phyloP scores from a whole-genome alignment of 208 protist genomes.

The Acanthamoeba royreba region DNA sequence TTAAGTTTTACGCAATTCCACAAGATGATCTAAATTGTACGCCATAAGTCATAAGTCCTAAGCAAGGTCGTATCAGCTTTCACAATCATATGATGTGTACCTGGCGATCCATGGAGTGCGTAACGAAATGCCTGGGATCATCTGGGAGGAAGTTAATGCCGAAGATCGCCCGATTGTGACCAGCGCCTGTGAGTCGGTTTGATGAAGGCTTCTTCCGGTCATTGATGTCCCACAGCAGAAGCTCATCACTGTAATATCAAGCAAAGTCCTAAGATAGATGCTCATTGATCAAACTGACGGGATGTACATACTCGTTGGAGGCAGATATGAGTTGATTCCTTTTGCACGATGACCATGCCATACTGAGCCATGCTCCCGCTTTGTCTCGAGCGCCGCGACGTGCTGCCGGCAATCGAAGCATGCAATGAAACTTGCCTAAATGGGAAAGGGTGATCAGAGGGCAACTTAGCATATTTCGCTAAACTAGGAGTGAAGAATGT shows the following conservation, averaged over 20 bases:
- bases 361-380: neutral
- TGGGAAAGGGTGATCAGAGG: too few species aligned
- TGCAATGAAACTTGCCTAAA: conserved; percentile 21
- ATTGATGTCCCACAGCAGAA: conserved; percentile 14
- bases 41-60: neutral
- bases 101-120: conserved; percentile 14
- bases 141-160: neutral
- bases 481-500: neutral
- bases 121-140: conserved; percentile 9
- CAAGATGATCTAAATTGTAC: neutral
- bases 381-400: neutral
- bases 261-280: neutral
- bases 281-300: neutral
- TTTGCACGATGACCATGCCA: neutral
- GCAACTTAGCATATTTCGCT: neutral
- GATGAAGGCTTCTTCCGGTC: neutral
- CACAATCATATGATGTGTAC: neutral
- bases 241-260: neutral
- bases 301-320: neutral
- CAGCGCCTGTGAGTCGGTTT: neutral
- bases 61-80: too few species aligned
- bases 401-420: neutral
- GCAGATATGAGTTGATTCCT: neutral
- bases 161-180: conserved; percentile 16
- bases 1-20: conserved; percentile 34